phyloP scores from a whole-genome alignment of 2,329 filamentous ascomycete genomes.

The Alternaria brassicae region DNA sequence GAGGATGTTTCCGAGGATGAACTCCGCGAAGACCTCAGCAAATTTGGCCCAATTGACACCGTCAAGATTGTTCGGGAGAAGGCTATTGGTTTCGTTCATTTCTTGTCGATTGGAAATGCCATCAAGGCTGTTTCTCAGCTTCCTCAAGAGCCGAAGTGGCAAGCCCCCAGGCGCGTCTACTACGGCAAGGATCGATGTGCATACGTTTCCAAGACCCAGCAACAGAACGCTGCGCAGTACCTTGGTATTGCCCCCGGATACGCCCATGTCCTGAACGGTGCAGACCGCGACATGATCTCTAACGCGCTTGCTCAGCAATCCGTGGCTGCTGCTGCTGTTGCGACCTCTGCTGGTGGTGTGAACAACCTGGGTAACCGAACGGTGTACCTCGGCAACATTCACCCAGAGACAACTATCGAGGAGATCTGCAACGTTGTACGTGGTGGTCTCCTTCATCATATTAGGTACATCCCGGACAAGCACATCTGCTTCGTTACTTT shows the following conservation, averaged over 20 bases:
- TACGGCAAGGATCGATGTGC: slow-evolving; percentile 99
- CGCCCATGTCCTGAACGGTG: slow-evolving; percentile 93
- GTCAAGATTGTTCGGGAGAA: slow-evolving; percentile 98
- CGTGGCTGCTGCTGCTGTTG: slow-evolving; percentile 93
- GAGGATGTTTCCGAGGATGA: slow-evolving; percentile 93
- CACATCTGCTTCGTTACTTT: slow-evolving; percentile 99
- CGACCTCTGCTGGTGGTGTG: slow-evolving; percentile 93
- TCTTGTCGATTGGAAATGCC: slow-evolving; percentile 94
- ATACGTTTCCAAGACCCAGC: slow-evolving; percentile 98
- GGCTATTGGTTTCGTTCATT: slow-evolving; percentile 97
- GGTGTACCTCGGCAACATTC: slow-evolving; percentile 97
- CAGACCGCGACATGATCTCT: slow-evolving; percentile 94
- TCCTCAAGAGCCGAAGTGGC: slow-evolving; percentile 96
- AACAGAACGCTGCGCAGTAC: slow-evolving; percentile 98
- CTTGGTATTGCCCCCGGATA: slow-evolving; percentile 96
- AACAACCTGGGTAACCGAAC: slow-evolving; percentile 98
- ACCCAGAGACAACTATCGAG: slow-evolving; percentile 97
- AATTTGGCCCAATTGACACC: slow-evolving; percentile 95
- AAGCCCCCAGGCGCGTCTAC: slow-evolving; percentile 92
- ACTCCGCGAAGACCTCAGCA: slow-evolving; percentile 90
- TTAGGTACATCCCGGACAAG: slow-evolving; percentile 99
- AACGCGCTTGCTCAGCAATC: slow-evolving; percentile 97
- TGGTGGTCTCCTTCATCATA: slow-evolving; percentile 93
- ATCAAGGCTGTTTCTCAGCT: slow-evolving; percentile 98
- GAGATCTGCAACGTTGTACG: slow-evolving; percentile 99